Conservation (phyloP, 1,284 basidiomycete genomes). For the Ceratobasidium sp. region DNA sequence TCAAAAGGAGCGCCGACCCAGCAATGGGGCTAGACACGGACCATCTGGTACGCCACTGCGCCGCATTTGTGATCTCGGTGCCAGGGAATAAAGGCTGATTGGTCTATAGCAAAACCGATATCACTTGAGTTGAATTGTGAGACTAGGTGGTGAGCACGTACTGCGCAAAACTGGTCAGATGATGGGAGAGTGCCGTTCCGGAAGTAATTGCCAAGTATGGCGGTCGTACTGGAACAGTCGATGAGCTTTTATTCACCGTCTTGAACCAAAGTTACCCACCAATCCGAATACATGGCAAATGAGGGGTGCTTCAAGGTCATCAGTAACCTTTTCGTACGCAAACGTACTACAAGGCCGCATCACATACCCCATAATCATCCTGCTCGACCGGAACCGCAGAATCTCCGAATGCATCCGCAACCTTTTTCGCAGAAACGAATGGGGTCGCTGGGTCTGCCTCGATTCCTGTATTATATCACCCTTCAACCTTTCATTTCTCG, state of each 20-base stretch:
- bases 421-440: slow-evolving; percentile 24
- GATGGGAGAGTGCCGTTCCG: slow-evolving; percentile 26
- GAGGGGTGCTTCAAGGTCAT: background rate
- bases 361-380: too few relatives aligned
- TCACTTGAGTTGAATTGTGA: too few relatives aligned
- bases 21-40: too few relatives aligned
- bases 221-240: slow-evolving; percentile 12
- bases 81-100: slow-evolving; percentile 39
- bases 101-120: slow-evolving; percentile 1
- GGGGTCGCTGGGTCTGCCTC: slow-evolving; percentile 39
- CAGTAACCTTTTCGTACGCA: background rate
- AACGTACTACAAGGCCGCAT: too few relatives aligned
- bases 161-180: slow-evolving; percentile 18
- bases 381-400: slow-evolving; percentile 37
- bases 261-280: background rate
- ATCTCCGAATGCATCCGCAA: slow-evolving; percentile 35
- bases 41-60: too few relatives aligned
- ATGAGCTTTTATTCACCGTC: background rate
- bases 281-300: slow-evolving; percentile 12
- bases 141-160: background rate
- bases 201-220: slow-evolving; percentile 28
- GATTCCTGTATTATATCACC: slow-evolving; percentile 33
- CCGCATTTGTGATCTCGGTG: too few relatives aligned
- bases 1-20: too few relatives aligned
- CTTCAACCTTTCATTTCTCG: too few relatives aligned